These are phyloP conservation scores for Pythium sukuiense DNA, from an alignment of 352 stramenopile genomes.

Conservation along the genomic window DNA sequence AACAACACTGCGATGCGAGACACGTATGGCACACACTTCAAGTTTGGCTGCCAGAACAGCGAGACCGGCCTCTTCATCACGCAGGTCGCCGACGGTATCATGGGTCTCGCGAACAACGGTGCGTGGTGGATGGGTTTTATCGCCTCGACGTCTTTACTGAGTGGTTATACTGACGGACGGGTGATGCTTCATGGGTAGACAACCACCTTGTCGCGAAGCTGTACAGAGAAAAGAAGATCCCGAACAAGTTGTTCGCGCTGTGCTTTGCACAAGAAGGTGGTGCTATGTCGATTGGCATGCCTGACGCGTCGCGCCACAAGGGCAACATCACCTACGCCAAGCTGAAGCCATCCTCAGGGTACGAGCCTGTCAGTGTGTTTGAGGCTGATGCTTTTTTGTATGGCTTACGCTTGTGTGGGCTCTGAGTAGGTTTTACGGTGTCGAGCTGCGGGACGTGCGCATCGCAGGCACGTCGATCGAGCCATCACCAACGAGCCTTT, in stretches of 20 bases:
- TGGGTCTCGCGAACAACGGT: slow-evolving; percentile 76
- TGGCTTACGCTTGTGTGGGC: slow-evolving; percentile 15
- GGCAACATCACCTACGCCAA: slow-evolving; percentile 60
- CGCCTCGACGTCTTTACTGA: not conserved
- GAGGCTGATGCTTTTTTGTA: not conserved
- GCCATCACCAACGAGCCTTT: slow-evolving; percentile 36
- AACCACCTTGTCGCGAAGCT: slow-evolving; percentile 78
- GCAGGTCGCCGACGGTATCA: slow-evolving; percentile 83
- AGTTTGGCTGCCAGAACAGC: slow-evolving; percentile 76
- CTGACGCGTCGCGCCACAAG: slow-evolving; percentile 50
- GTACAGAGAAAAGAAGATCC: slow-evolving; percentile 77
- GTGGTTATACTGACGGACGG: not conserved
- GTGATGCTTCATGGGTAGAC: slow-evolving; percentile 25
- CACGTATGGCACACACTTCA: slow-evolving; percentile 71
- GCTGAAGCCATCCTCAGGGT: slow-evolving; percentile 43
- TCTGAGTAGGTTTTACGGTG: slow-evolving; percentile 56
- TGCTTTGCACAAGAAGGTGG: slow-evolving; percentile 75
- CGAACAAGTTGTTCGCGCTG: slow-evolving; percentile 73
- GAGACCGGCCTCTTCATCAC: slow-evolving; percentile 81
- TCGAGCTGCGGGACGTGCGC: slow-evolving; percentile 66
- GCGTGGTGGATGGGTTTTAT: not conserved
- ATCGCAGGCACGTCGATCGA: slow-evolving; percentile 65
- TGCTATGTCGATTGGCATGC: slow-evolving; percentile 62
- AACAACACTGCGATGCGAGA: slow-evolving; percentile 50
- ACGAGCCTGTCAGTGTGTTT: not conserved